Conservation (phyloP, 1,284 basidiomycete genomes). For the Rhodofomes roseus region DNA sequence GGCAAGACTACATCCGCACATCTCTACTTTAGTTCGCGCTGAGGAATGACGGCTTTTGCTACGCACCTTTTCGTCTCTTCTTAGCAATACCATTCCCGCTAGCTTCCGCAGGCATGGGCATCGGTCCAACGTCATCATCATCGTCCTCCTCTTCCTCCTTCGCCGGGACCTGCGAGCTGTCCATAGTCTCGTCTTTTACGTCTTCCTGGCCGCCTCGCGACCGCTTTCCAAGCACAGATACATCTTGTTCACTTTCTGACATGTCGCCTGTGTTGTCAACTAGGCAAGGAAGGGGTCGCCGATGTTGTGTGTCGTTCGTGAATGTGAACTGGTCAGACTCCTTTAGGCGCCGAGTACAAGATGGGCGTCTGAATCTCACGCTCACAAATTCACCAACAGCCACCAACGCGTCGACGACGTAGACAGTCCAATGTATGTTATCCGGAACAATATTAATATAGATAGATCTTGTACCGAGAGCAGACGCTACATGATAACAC, state of each 20-base stretch:
- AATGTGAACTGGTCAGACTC: no score
- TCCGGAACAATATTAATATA: neutral
- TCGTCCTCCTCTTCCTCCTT: slow-evolving; percentile 38
- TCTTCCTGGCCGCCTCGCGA: slow-evolving; percentile 38
- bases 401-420: no score
- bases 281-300: no score
- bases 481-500: slow-evolving; percentile 48
- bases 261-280: slow-evolving; percentile 16
- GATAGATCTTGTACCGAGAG: neutral
- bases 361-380: no score
- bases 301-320: no score
- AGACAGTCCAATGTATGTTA: no score
- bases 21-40: neutral
- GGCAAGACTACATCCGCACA: slow-evolving; percentile 47
- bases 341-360: no score
- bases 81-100: slow-evolving; percentile 37
- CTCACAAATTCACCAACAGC: no score
- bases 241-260: slow-evolving; percentile 38
- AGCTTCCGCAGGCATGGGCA: slow-evolving; percentile 59
- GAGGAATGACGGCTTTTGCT: no score
- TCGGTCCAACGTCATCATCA: slow-evolving; percentile 74
- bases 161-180: slow-evolving; percentile 8
- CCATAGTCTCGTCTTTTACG: slow-evolving; percentile 19
- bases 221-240: slow-evolving; percentile 62
- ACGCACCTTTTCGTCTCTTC: slow-evolving; percentile 70